These are phyloP conservation scores for Seminavis robusta DNA, from an alignment of 108 stramenopile genomes.

Conservation along the genomic window DNA sequence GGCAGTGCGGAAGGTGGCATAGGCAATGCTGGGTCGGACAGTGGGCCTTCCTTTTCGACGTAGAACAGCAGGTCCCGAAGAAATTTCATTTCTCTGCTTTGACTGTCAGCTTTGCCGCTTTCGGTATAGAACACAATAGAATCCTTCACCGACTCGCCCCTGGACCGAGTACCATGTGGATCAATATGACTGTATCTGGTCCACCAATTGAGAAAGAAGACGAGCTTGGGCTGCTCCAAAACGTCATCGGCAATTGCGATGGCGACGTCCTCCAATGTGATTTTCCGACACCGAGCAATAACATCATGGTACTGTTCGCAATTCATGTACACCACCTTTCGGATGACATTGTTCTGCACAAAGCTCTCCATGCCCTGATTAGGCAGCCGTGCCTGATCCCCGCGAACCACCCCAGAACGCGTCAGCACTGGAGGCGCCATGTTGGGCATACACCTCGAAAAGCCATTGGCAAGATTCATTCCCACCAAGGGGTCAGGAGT, in stretches of 20 bases:
- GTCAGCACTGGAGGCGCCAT: constrained; percentile 68
- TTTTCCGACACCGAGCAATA: constrained; percentile 46
- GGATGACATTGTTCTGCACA: constrained; percentile 30
- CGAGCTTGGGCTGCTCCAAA: constrained; percentile 35
- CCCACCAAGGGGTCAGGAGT: constrained; percentile 77
- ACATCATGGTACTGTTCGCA: constrained; percentile 74
- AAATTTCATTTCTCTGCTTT: constrained; percentile 10
- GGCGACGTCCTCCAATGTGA: constrained; percentile 50
- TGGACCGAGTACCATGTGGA: too few species aligned
- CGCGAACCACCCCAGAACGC: constrained; percentile 48
- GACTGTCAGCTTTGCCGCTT: constrained; percentile 6
- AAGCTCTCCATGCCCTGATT: constrained; percentile 51
- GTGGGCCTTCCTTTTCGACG: constrained; percentile 24
- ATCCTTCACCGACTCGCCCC: constrained; percentile 45
- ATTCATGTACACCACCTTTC: constrained; percentile 43
- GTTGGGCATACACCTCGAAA: constrained; percentile 48
- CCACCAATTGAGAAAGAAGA: constrained; percentile 72
- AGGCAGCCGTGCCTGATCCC: constrained; percentile 53
- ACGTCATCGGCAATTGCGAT: constrained; percentile 25
- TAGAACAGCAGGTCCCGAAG: constrained; percentile 59
- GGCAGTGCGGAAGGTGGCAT: constrained; percentile 63
- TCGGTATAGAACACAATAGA: constrained; percentile 29
- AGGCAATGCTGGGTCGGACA: constrained; percentile 37
- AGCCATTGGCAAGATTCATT: constrained; percentile 65
- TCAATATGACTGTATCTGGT: constrained; percentile 46